These are phyloP conservation scores for Trypanosoma platydactyli DNA, from an alignment of 208 protist genomes.

Conservation along the genomic window DNA sequence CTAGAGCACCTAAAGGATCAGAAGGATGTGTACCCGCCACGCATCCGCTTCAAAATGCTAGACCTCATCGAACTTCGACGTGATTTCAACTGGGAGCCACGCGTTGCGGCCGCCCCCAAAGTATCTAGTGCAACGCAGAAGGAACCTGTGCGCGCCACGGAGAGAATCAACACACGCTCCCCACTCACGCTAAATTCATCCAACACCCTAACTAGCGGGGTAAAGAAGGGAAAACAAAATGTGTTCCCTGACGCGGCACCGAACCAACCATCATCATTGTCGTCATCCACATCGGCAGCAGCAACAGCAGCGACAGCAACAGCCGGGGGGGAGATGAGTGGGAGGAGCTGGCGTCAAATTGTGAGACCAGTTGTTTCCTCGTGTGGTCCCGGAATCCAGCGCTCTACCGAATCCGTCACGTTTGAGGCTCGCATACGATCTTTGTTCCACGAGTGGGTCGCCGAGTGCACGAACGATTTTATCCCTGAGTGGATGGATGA, in stretches of 20 bases:
- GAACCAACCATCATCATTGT: conserved; percentile 11
- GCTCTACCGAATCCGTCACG: conserved; percentile 35
- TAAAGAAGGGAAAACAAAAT: conserved; percentile 27
- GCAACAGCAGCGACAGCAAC: conserved; percentile 9
- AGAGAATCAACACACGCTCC: conserved; percentile 3
- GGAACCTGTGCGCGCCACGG: conserved; percentile 16
- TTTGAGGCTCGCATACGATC: conserved; percentile 73
- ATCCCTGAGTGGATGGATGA: conserved; percentile 79
- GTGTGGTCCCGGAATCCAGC: background rate
- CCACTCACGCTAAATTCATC: conserved; percentile 6
- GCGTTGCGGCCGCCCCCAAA: conserved; percentile 16
- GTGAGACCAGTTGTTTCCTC: conserved; percentile 9
- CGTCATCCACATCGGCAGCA: conserved; percentile 6
- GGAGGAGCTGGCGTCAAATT: conserved; percentile 24
- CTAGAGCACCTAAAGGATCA: conserved; percentile 49
- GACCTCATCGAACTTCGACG: conserved; percentile 83
- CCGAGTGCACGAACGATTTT: conserved; percentile 74
- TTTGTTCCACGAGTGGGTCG: conserved; percentile 79
- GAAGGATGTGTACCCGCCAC: conserved; percentile 61
- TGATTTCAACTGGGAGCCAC: conserved; percentile 33
- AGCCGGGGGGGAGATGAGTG: conserved; percentile 7
- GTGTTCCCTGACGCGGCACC: conserved; percentile 9
- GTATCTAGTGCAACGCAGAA: conserved; percentile 5
- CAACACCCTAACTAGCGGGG: conserved; percentile 3
- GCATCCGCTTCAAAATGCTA: conserved; percentile 89